Evolutionary conservation across 106 monocot species (phyloP).

Genomic region (Apostasia shenzhenica): DNA sequence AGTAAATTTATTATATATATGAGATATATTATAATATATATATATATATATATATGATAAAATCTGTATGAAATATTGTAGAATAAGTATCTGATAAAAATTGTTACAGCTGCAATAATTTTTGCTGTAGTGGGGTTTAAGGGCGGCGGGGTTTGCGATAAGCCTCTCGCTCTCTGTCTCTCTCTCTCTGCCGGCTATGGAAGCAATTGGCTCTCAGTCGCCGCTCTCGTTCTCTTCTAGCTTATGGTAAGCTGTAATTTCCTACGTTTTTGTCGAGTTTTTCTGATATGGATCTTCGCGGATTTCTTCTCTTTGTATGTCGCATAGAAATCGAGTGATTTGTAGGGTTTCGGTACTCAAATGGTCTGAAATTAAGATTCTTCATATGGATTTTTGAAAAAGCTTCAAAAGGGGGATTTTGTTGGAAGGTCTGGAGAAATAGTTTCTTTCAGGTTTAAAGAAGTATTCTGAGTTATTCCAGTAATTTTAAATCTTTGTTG

Average conservation of each 20-base stretch:
- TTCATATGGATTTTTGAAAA: too few relatives aligned
- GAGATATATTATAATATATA: too few relatives aligned
- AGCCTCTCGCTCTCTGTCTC: not conserved
- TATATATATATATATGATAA: too few relatives aligned
- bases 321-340: not conserved
- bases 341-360: not conserved
- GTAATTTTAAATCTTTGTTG: not conserved
- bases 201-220: conserved; percentile 36
- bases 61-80: too few relatives aligned
- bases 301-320: not conserved
- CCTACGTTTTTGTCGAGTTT: not conserved
- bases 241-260: conserved; percentile 25
- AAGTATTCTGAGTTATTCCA: not conserved
- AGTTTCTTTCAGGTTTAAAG: not conserved
- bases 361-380: not conserved
- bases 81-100: too few relatives aligned
- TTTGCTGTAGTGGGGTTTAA: not conserved
- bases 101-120: too few relatives aligned
- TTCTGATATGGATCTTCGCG: not conserved
- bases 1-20: too few relatives aligned
- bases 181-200: conserved; percentile 12
- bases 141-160: conserved; percentile 7
- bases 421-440: too few relatives aligned
- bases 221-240: conserved; percentile 53
- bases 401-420: too few relatives aligned